A percentile compares a stretch with the other conserved stretches of the same genome.
Evolutionary conservation across 139 green algal species (phyloP).

Genomic region (Ulvella scutata): DNA sequence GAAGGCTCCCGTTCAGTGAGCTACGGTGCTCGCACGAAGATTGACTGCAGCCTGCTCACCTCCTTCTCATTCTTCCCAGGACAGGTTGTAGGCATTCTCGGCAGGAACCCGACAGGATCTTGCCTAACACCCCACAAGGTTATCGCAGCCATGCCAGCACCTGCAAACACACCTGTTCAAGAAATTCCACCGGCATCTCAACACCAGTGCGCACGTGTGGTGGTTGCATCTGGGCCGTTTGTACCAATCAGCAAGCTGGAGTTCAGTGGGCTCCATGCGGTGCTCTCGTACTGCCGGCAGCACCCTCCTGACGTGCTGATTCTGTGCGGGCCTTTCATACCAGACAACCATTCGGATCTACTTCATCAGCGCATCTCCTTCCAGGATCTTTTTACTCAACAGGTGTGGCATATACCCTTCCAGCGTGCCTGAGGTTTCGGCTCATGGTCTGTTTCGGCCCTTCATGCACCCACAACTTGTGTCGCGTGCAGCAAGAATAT

Average conservation of each 20-base stretch:
- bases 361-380: not conserved
- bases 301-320: not conserved
- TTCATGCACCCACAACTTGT: too few relatives aligned
- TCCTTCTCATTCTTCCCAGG: not conserved
- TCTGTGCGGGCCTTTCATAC: constrained; percentile 1
- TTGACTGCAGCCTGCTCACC: not conserved
- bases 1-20: not conserved
- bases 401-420: too few relatives aligned
- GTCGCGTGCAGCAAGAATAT: too few relatives aligned
- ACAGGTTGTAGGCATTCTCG: not conserved
- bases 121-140: not conserved
- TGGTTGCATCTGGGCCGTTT: not conserved
- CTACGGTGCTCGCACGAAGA: not conserved
- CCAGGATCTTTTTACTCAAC: not conserved
- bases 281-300: not conserved
- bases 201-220: too few relatives aligned
- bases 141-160: not conserved
- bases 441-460: too few relatives aligned
- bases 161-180: not conserved
- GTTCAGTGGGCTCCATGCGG: not conserved
- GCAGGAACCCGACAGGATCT: not conserved
- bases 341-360: not conserved
- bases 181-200: too few relatives aligned
- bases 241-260: not conserved
- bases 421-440: too few relatives aligned